Base-by-base conservation (phyloP, 1,139 yeast species). In the Yamadazyma oceani region DNA sequence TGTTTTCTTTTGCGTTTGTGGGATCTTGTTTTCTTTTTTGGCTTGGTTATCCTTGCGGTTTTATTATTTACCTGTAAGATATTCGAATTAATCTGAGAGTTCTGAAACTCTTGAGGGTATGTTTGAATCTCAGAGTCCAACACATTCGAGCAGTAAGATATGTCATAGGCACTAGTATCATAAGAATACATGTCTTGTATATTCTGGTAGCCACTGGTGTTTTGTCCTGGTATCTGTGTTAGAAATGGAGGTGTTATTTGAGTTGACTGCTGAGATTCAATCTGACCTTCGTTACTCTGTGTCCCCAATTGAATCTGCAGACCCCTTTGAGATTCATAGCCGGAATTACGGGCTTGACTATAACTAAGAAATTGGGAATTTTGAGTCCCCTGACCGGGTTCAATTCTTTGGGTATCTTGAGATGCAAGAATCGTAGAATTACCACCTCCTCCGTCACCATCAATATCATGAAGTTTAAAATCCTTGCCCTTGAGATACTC, bases 401-500 rank as follows among this genome's bases (percentile, higher is more conserved):
- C 21, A 19, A 19, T 19, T 19, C 21, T 19, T 19, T 19, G 21
- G 8, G 21, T 19, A 19, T 19, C 21, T 19, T 19, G 21, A 13
- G 27, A 25, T 6, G 13, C 27, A 19, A 19, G 21, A n/a, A 13
- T 26, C 7, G 10, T 8, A 5, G 10, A n/a, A 26, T 16, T 27
- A n/a, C 30, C 13, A 4, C 11, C 6, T 15, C 5, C 10, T 3
- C 21, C 12, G 5, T 9, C 16, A 15, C 16, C 30, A 5, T 17
- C 30, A 27, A 12, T 8, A 14, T 6, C 10, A 5, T 17, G 19
- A 7, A 27, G 8, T 16, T 27, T 9, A n/a, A 27, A 27, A 4
- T 16, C 13, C 11, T 16, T 29, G 7, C 34, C 31, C 14, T 19
- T 31, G 10, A 36, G 27, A 9, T 33, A 33, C 8, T 37, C 28